Evolutionary conservation across 1,284 basidiomycete genomes (phyloP), one percentile per base, ranked within the genome.

Genomic region (Cryptococcus sp.): DNA sequence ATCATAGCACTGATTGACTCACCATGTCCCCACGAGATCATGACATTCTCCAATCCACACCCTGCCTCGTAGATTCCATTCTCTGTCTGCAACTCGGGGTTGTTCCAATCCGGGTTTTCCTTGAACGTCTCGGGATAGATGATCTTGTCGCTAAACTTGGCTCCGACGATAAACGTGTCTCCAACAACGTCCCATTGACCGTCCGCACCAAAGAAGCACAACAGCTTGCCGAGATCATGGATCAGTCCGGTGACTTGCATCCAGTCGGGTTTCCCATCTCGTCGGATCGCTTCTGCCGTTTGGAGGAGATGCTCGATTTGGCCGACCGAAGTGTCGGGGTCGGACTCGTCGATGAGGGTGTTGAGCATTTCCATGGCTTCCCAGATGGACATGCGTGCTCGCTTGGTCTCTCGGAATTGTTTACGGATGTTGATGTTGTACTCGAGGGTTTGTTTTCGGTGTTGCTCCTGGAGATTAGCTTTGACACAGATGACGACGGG

Each of bases 141-240:
- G 62, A 83, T 87, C 68, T 84, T 85, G 54, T 89, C 83, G 2
- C 86, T 84, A 74, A 86, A 89, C 54, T 81, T 79, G 74, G 87
- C 90, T 16, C 89, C 89, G 36, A 93, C 86, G 52, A 91, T 82
- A 59, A 90, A 90, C 0, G 87, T 90, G 65, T 91, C 88, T 11
- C 85, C 88, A 31, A 91, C 89, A 44, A 92, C 88, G 57, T 91
- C 89, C 90, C 89, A 93, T 72, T 92, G 88, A 5, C 89, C 87
- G 42, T 79, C 77, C 37, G 51, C 56, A 12, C 84, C 86, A 70
- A 88, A 88, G 59, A 91, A 78, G 68, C 82, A 81, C 14, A 91
- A 74, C 7, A 92, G 78, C 68, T 92, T 92, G 49, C 88, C 88
- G 47, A 92, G 81, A 69, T 92, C 88, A 61, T 92, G 88, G 31